phyloP scores from a whole-genome alignment of 257 asterid species.

The Fraxinus americana region DNA sequence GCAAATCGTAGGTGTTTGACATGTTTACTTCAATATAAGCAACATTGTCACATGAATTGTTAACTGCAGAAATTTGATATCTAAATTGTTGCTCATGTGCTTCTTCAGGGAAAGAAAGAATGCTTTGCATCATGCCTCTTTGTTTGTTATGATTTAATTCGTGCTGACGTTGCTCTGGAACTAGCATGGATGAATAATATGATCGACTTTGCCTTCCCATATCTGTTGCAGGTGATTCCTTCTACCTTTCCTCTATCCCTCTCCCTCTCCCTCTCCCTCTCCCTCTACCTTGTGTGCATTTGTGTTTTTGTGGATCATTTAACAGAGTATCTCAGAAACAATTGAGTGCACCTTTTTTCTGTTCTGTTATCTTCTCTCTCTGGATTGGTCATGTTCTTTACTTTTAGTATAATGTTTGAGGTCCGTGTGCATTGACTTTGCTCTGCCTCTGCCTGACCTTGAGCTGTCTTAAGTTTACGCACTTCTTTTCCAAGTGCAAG shows the following conservation, averaged over 20 bases:
- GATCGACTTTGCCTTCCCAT: constrained; percentile 93
- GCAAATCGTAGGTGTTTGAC: background rate
- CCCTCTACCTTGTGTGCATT: background rate
- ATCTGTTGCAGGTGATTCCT: constrained; percentile 75
- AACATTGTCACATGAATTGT: background rate
- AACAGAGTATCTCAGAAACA: background rate
- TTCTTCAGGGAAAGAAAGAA: constrained; percentile 89
- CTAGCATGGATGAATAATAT: constrained; percentile 96
- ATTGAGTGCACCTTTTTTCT: background rate
- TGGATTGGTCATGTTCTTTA: background rate
- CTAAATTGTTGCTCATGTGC: constrained; percentile 16
- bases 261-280: background rate
- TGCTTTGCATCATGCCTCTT: constrained; percentile 95
- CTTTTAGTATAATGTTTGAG: background rate
- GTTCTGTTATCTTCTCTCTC: background rate
- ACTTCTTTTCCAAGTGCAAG: background rate
- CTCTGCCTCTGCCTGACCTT: background rate
- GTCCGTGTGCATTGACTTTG: background rate
- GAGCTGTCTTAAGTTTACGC: background rate
- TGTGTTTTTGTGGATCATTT: background rate
- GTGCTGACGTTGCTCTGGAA: constrained; percentile 86
- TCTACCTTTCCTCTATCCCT: constrained; percentile 14
- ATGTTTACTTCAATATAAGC: background rate
- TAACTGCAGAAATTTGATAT: background rate
- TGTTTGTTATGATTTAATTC: constrained; percentile 89